Base-by-base conservation (phyloP, 2,329 filamentous ascomycete species). In the Xylaria sp. region DNA sequence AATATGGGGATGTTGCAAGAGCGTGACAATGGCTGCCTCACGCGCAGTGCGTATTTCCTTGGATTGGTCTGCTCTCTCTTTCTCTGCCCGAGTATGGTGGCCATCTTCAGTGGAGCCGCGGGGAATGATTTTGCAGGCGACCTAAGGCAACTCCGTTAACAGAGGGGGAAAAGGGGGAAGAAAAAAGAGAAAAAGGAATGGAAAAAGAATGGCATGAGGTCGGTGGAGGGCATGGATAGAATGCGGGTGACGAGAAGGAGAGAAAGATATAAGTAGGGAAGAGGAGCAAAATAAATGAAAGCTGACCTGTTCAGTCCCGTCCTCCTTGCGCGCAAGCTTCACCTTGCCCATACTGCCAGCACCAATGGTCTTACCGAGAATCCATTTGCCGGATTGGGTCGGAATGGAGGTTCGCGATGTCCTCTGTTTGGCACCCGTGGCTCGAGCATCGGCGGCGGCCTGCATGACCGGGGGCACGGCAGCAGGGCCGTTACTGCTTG, bases 301-400 rank as follows among this genome's bases (percentile, higher is more conserved):
- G 82, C 86, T 75, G 82, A 94, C 93, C 89, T 98, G 93, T 84
- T 98, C 96, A 74, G 92, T 92, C 21, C 92, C 93, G 76, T 97
- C 94, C 74, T 92, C 87, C 81, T 97, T 97, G 75, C 93, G 93
- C 27, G 96, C 96, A 73, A 99, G 85, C 83, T 98, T 98, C 71
- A 99, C 96, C 81, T 98, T 98, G 72, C 96, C 96, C 96, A 99
- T 99, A 80, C 95, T 98, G 59, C 96, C 96, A 61, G 94, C 94
- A 68, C 96, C 96, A 76, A 99, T 96, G 3, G 96, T 98, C 85
- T 98, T 98, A 68, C 95, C 95, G 61, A 99, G 85, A 64, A 94
- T 90, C 94, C 95, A 99, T 84, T 94, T 93, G 66, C 96, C 96
- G 12, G 94, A 94, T 55, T 92, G 90, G 2, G 94, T 94, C 60